Evolutionary conservation across 371 early-diverging fungal species (phyloP), one percentile per base, ranked within the genome.

Genomic region (Aphelidium insulamus): DNA sequence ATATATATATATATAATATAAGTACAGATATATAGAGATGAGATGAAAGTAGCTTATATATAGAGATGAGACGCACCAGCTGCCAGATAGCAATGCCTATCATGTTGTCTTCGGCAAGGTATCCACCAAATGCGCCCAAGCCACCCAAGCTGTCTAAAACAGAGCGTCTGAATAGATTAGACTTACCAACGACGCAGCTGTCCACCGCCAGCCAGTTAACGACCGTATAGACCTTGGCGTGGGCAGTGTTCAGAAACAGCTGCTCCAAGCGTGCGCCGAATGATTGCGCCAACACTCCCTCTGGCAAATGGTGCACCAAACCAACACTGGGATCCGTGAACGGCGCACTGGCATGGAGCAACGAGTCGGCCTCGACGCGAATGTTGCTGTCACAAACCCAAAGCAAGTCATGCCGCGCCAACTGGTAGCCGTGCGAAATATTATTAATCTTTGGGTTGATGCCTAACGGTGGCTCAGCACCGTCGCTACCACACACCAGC

Each of bases 371-470:
- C 27, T 77, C 67, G 4, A 79, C 69, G 36, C 56, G 66, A 1
- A 90, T 72, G 53, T 91, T 91, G 8, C 77, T 77, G 43, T 94
- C 95, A 16, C 77, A 58, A 28, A 90, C 71, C 95, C 95, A 94
- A 10, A 94, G 45, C 38, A 87, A 70, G 42, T 88, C 84, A 50
- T 83, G 60, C 40, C 75, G 69, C 4, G 84, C 76, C 2, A 52
- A 44, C 25, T 66, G 55, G 46, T 81, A 90, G 2, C 80, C 72
- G 37, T 66, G 57, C 8, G 84, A 45, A 64, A 94, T 63, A 55
- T 94, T 94, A 61, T 83, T 84, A 46, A 94, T 68, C 48, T 94
- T 94, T 7, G 95, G 95, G 46, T 94, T 94, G 30, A 72, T 69
- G 23, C 78, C 81, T 20, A 22, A 25, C n/a, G 11, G 19, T n/a